Base-by-base conservation (phyloP, 75 land plant genomes). In the Cupressus sempervirens region DNA sequence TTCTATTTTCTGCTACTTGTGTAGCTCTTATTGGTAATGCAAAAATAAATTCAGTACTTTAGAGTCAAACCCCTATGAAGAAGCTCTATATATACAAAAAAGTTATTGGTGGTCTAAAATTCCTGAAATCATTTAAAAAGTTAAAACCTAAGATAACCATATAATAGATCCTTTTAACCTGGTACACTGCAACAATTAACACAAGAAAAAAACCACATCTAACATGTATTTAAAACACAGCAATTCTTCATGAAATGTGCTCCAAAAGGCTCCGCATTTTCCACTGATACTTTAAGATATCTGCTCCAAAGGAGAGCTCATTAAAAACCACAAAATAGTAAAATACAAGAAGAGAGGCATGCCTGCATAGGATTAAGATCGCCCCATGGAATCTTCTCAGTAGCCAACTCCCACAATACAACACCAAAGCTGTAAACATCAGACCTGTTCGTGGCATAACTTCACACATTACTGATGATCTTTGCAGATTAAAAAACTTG, bases 301-400 rank as follows among this genome's bases (percentile, higher is more conserved):
- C 74, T 72, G 15, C n/a, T 72, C 74, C 15, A 29, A 30, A 8
- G 32, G 11, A 29, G 30, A 72, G 34, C 74, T 72, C 74, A 72
- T 30, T 14, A 2, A 29, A 68, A 46, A 18, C 16, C 30, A 73
- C 8, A 84, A 68, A 41, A 68, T 16, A 10, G 36, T 2, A 84
- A 68, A 41, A 68, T 16, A 10, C 4, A 68, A 70, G 68, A 41
- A 50, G 40, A 84, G 35, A 68, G 62, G 20, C 36, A 34, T 92
- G 94, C 98, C 92, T 96, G 98, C 94, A 96, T 93, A 36, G 96
- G 88, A 84, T 96, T 96, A 43, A 96, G 91, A 74, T 93, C 90
- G 54, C 91, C 91, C 98, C 98, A 96, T 68, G 98, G 98, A 68
- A 96, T 91, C 85, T 94, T 89, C 84, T 93, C 93, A 32, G 98